Base-by-base conservation (phyloP, 176 grass and related monocot genomes). In the Tillandsia fasciculata region DNA sequence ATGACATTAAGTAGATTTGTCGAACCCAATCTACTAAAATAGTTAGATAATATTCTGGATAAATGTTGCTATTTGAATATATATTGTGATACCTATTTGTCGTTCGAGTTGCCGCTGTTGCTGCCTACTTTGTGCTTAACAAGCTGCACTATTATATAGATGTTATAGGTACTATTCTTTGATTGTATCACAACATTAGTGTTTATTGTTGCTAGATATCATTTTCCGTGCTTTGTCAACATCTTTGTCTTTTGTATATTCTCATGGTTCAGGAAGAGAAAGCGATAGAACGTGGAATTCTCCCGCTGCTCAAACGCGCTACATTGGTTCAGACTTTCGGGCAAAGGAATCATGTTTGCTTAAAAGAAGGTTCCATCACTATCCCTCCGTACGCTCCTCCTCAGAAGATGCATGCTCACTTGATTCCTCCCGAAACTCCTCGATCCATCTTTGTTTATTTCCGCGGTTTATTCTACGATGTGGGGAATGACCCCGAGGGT, bases 321-420 rank as follows among this genome's bases (percentile, higher is more conserved):
- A 92, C 88, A 65, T 70, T 96, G 24, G 88, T 96, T 69, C 92
- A 96, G 81, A 96, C 92, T 7, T 96, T 96, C 76, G 92, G 92
- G 54, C 92, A 96, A 66, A 84, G 83, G 77, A 89, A 96, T 74
- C 92, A 96, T 78, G 92, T 96, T 17, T 96, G 92, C 77, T 81
- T 96, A 54, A 96, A 96, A 77, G 88, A 89, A 0, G 83, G 85
- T 26, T 96, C 92, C 11, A 96, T 96, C 72, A 91, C 86, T 47
- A 96, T 96, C 68, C 88, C 92, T 2, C 92, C 92, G 1, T 96
- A 42, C 84, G 92, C 92, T 0, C 88, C 92, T 51, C 92, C 92
- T 7, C 85, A 91, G 67, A 96, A 91, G 69, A 92, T 96, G 75
- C 82, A 88, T 10, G 68, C 79, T 51, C 92, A 96, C 65, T 85